These are phyloP conservation scores for Extremus antarcticus DNA, from an alignment of 495 filamentous ascomycete species.

Conservation along the genomic window DNA sequence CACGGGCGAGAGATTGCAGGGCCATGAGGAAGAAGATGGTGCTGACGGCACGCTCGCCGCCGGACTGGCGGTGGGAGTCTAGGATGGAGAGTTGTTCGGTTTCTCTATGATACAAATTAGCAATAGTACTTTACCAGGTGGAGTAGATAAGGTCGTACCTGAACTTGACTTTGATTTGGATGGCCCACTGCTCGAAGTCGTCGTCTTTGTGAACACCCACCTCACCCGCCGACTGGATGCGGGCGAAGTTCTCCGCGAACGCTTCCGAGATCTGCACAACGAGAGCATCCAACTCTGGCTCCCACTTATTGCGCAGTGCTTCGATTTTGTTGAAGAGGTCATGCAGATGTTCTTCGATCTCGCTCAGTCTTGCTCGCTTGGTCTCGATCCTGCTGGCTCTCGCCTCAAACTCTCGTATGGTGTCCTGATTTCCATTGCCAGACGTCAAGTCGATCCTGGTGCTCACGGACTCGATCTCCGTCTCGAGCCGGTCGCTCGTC, in stretches of 20 bases:
- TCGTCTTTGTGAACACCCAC: conserved; percentile 72
- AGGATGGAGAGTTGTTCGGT: conserved; percentile 73
- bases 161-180: conserved; percentile 91
- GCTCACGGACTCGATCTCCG: conserved; percentile 62
- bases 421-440: conserved; percentile 51
- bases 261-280: conserved; percentile 74
- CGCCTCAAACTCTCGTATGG: conserved; percentile 69
- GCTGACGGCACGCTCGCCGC: conserved; percentile 88
- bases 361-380: conserved; percentile 39
- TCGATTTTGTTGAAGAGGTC: conserved; percentile 46
- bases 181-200: conserved; percentile 82
- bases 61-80: conserved; percentile 85
- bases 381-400: conserved; percentile 49
- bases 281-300: conserved; percentile 70
- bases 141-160: conserved; percentile 40
- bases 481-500: conserved; percentile 53
- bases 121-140: background rate
- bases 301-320: conserved; percentile 56
- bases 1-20: conserved; percentile 81
- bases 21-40: conserved; percentile 99
- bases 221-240: conserved; percentile 92
- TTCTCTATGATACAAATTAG: conserved; percentile 40
- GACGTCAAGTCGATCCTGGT: conserved; percentile 69
- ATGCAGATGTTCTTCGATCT: conserved; percentile 37
- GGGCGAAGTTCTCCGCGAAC: conserved; percentile 79